These are phyloP conservation scores for Clohesyomyces aquaticus DNA, from an alignment of 495 filamentous ascomycete genomes.

Conservation along the genomic window DNA sequence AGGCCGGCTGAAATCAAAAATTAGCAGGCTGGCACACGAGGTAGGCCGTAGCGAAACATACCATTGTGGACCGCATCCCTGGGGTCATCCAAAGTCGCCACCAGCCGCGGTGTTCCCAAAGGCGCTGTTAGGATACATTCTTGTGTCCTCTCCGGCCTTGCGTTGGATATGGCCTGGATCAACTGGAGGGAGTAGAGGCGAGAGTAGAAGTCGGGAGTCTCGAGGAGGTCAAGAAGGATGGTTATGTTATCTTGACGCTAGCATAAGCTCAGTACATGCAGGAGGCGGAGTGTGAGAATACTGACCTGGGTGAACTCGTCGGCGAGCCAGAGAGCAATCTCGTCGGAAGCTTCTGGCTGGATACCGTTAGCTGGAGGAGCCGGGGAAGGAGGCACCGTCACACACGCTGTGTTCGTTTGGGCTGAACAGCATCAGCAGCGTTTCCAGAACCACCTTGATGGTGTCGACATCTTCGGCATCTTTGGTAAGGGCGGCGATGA, in stretches of 20 bases:
- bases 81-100: constrained; percentile 78
- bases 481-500: constrained; percentile 82
- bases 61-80: constrained; percentile 84
- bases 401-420: constrained; percentile 70
- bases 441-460: constrained; percentile 91
- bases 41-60: background rate
- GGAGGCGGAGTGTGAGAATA: constrained; percentile 2
- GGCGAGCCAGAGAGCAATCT: constrained; percentile 94
- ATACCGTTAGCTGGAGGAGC: constrained; percentile 41
- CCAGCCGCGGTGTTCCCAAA: constrained; percentile 83
- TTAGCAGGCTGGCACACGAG: background rate
- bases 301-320: constrained; percentile 95
- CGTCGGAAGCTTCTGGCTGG: constrained; percentile 91
- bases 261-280: constrained; percentile 52
- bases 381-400: constrained; percentile 19
- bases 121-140: constrained; percentile 90
- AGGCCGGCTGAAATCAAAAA: constrained; percentile 60
- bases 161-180: constrained; percentile 81
- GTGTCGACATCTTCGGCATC: constrained; percentile 97
- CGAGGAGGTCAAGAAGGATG: constrained; percentile 83
- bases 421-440: constrained; percentile 87
- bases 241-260: constrained; percentile 97
- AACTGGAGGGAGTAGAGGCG: constrained; percentile 91
- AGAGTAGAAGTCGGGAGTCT: constrained; percentile 87
- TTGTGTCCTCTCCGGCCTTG: constrained; percentile 90